Evolutionary conservation across 1,284 basidiomycete species (phyloP), one percentile per base, ranked within the genome.

Genomic region (Phenoliferia sp.): DNA sequence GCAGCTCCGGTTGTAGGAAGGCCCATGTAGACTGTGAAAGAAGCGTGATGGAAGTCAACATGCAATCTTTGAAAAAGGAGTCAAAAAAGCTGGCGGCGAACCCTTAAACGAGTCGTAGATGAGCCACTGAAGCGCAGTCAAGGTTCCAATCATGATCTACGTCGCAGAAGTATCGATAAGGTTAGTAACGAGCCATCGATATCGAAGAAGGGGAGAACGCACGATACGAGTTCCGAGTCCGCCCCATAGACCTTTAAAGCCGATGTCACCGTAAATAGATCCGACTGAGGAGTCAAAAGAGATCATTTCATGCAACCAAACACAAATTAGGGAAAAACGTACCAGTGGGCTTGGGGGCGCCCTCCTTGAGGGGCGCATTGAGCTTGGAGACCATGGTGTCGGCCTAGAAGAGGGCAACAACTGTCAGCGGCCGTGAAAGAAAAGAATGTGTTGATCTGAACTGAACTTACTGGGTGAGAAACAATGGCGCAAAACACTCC

Each of bases 401-500:
- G 39, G 39, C 39, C 39, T n/a, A n/a, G n/a, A n/a, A n/a, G n/a
- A n/a, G n/a, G n/a, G n/a, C n/a, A n/a, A n/a, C n/a, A n/a, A n/a
- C n/a, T n/a, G n/a, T n/a, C n/a, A n/a, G n/a, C n/a, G n/a, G n/a
- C n/a, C n/a, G n/a, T n/a, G n/a, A n/a, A n/a, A n/a, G n/a, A n/a
- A n/a, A n/a, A n/a, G n/a, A n/a, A n/a, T n/a, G n/a, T n/a, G n/a
- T n/a, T n/a, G n/a, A n/a, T n/a, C n/a, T n/a, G n/a, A n/a, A n/a
- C n/a, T n/a, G n/a, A n/a, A n/a, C n/a, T n/a, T n/a, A 76, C 77
- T 29, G 77, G 76, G 75, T 78, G 76, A 52, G 75, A 75, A 66
- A 78, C 76, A 44, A 77, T 74, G 56, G 77, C 76, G 73, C 75
- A 77, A 70, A 77, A 76, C 69, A 77, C 70, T 71, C 77, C 77